Percentiles rank a stretch among this genome's conserved stretches.
Evolutionary conservation across 331 rosid genomes (phyloP).

Genomic region (Acacia concinna): DNA sequence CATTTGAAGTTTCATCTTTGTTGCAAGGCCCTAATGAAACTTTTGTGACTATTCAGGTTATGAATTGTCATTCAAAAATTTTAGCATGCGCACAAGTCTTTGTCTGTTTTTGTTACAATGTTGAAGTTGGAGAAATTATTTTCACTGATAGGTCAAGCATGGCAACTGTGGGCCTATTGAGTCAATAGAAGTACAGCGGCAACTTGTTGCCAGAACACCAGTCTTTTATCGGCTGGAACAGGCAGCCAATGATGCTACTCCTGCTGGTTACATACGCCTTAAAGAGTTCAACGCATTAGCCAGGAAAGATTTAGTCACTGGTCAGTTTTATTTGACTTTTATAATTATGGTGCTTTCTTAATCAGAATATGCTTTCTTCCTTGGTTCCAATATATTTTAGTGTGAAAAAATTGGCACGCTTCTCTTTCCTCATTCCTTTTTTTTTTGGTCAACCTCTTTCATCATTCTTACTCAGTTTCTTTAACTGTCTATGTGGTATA

Average conservation of each 20-base stretch:
- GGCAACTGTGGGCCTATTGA: constrained; percentile 88
- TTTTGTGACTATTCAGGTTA: constrained; percentile 80
- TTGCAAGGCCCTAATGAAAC: constrained; percentile 95
- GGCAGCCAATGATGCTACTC: constrained; percentile 53
- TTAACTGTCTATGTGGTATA: background rate
- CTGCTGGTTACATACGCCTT: constrained; percentile 81
- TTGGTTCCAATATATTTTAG: background rate
- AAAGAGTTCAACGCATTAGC: constrained; percentile 99
- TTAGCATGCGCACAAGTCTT: constrained; percentile 29
- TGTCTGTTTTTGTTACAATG: constrained; percentile 25
- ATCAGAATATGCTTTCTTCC: background rate
- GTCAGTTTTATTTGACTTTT: constrained; percentile 41
- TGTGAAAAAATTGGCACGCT: background rate
- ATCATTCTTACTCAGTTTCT: constrained; percentile 12
- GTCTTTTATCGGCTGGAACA: constrained; percentile 85
- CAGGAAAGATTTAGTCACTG: constrained; percentile 80
- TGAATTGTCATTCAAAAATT: constrained; percentile 54
- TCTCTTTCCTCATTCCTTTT: constrained; percentile 28
- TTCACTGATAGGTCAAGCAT: constrained; percentile 72
- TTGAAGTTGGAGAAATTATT: constrained; percentile 33
- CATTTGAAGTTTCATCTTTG: constrained; percentile 83
- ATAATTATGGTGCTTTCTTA: constrained; percentile 18
- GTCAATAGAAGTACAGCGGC: constrained; percentile 71
- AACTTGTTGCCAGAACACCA: constrained; percentile 87
- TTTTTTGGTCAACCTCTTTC: too few relatives aligned